Base-by-base conservation (phyloP, 805 yeast species). In the Candida palmyrensis region DNA sequence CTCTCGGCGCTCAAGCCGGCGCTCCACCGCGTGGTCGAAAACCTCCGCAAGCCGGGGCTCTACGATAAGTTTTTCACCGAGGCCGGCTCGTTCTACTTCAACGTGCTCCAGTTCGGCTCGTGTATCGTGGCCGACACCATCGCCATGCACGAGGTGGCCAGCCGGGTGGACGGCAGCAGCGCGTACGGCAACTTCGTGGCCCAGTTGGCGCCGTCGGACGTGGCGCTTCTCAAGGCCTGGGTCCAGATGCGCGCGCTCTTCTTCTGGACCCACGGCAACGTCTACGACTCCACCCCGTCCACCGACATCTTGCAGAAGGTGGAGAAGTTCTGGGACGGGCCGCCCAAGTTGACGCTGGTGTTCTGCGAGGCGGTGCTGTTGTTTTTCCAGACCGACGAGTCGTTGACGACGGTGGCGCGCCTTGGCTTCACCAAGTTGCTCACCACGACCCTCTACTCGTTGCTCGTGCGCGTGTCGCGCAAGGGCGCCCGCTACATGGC, bases 81-180 rank as follows among this genome's bases (percentile, higher is more conserved):
- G 10, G 23, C 23, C 9, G 23, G 11, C 9, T 9, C 9, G 10
- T 21, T 21, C 11, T 21, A 11, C 11, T 12, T n/a, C 15, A n/a
- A n/a, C n/a, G n/a, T n/a, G n/a, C 33, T 57, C 15, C 45, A 40
- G 30, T 47, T 43, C 10, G 26, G 55, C 5, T 49, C 65, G 1
- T 40, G 42, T 4, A 34, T 60, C 10, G 45, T 73, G 27, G 72
- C 75, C 2, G 64, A 71, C 39, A 70, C 79, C 0, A 66, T 82
- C 17, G 64, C 72, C 16, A 73, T 78, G 68, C 54, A 68, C 24
- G 89, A 82, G 45, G 71, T 80, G 15, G 45, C 79, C 0, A 64
- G 78, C 1, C 66, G 89, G 48, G 48, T 69, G n/a, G 68, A 70
- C 12, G 68, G 64, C 2, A 36, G 30, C 6, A 39, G 40, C 10